These are phyloP conservation scores for Pseudovirgaria hyperparasitica DNA, from an alignment of 2,329 filamentous ascomycete genomes.

Conservation along the genomic window DNA sequence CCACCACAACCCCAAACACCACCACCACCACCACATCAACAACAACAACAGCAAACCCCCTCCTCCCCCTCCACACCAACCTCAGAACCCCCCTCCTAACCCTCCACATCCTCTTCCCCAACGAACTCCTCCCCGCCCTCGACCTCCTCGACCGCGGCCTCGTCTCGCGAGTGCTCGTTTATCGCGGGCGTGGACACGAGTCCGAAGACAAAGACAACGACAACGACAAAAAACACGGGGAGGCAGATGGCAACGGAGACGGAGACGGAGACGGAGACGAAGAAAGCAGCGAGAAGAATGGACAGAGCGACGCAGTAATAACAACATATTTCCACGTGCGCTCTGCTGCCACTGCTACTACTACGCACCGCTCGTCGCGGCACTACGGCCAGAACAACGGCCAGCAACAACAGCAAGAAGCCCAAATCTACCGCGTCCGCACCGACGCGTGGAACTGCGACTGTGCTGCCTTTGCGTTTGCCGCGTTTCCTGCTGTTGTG, in stretches of 20 bases:
- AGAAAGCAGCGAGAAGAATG: conserved; percentile 1
- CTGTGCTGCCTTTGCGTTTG: conserved; percentile 72
- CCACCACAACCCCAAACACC: conserved; percentile 5
- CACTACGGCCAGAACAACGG: conserved; percentile 14
- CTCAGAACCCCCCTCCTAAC: conserved; percentile 49
- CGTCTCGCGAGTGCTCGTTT: conserved; percentile 40
- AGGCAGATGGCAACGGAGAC: not conserved
- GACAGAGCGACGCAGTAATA: not conserved
- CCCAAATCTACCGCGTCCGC: conserved; percentile 52
- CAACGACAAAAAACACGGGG: not conserved
- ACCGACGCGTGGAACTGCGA: conserved; percentile 75
- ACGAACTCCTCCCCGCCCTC: conserved; percentile 67
- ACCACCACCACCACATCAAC: conserved; percentile 12
- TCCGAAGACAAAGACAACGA: conserved; percentile 5
- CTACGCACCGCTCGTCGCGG: conserved; percentile 22
- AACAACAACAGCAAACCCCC: conserved; percentile 29
- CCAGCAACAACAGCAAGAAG: conserved; percentile 2
- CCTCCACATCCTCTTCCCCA: conserved; percentile 74
- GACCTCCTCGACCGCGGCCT: conserved; percentile 74
- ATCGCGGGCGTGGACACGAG: conserved; percentile 1
- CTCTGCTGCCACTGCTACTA: conserved; percentile 46
- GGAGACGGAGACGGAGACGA: conserved; percentile 1
- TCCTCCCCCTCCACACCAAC: conserved; percentile 14
- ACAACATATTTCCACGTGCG: conserved; percentile 41
- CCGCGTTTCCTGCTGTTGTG: conserved; percentile 41